Evolutionary conservation across 768 basidiomycete species (phyloP), one percentile per base, ranked within the genome.

Genomic region (Mycena kentingensis): DNA sequence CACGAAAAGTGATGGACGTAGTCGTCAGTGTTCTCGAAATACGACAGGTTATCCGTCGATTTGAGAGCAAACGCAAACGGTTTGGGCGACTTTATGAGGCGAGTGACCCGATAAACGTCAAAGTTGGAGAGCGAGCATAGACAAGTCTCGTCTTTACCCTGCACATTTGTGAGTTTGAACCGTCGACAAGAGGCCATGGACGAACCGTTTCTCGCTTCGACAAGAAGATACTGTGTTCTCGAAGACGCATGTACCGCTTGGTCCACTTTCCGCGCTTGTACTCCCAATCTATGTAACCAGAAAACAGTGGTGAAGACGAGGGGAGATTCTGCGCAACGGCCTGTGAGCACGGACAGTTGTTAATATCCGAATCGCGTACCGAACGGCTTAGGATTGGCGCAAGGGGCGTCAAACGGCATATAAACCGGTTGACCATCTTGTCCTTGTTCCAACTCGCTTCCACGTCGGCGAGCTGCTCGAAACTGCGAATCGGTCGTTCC

Each of bases 251-350:
- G 83, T 87, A 96, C 29, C 93, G 82, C 71, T 98, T 98, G 51
- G 77, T 87, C 96, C 96, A 99, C 70, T 97, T 97, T 27, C 93
- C 93, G 54, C 87, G 83, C 72, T 96, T 98, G 38, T 75, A 77
- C 73, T 96, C 92, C 81, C 85, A 90, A 66, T 98, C 90, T 19
- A 98, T 83, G 63, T 85, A 93, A 6, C 87, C 75, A 31, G 74
- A 73, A 63, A 74, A 68, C 22, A 67, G 70, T 8, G 80, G 75
- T 27, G 79, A 71, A 55, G 71, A 76, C 18, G 78, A 70, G n/a
- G 74, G 77, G n/a, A 73, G 71, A 45, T 70, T 70, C 73, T 73
- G 46, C n/a, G 6, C 13, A 38, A 8, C 19, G 21, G 6, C 19
- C 13, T 15, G 8, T 15, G 31, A 32, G 39, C 43, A 41, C 47